Conservation (phyloP, 208 protist genomes). For the Phytomonas francai region DNA sequence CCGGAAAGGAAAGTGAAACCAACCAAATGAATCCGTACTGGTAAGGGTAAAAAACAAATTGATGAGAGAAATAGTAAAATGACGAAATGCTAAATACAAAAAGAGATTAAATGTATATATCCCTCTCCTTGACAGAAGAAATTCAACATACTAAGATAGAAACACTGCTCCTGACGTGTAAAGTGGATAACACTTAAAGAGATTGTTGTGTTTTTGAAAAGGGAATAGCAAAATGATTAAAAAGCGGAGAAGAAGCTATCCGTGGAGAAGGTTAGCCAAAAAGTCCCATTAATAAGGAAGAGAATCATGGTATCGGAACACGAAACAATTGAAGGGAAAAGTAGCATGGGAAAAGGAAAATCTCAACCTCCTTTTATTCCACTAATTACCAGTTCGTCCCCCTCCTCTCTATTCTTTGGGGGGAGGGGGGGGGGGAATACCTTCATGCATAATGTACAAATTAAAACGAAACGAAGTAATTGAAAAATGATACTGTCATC, state of each 20-base stretch:
- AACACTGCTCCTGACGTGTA: not conserved
- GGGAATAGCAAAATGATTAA: not conserved
- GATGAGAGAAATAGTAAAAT: not conserved
- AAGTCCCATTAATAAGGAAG: not conserved
- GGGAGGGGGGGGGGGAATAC: not conserved
- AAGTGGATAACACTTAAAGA: not conserved
- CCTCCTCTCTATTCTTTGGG: not conserved
- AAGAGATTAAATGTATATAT: not conserved
- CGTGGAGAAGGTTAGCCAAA: not conserved
- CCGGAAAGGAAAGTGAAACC: not conserved
- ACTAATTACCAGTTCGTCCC: not conserved
- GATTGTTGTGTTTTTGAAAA: not conserved
- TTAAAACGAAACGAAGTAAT: not conserved
- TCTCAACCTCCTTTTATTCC: not conserved
- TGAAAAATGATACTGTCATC: not conserved
- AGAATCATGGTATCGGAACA: not conserved
- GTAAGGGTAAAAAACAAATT: not conserved
- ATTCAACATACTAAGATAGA: not conserved
- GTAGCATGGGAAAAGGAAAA: not conserved
- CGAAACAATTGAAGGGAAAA: constrained; percentile 8
- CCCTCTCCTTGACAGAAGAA: not conserved
- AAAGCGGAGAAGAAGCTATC: not conserved
- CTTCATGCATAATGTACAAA: not conserved
- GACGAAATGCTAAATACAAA: not conserved
- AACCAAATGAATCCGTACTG: not conserved